A percentile compares a stretch with the other conserved stretches of the same genome.
Conservation (phyloP, 495 filamentous ascomycete species). For the Rhypophila decipiens region DNA sequence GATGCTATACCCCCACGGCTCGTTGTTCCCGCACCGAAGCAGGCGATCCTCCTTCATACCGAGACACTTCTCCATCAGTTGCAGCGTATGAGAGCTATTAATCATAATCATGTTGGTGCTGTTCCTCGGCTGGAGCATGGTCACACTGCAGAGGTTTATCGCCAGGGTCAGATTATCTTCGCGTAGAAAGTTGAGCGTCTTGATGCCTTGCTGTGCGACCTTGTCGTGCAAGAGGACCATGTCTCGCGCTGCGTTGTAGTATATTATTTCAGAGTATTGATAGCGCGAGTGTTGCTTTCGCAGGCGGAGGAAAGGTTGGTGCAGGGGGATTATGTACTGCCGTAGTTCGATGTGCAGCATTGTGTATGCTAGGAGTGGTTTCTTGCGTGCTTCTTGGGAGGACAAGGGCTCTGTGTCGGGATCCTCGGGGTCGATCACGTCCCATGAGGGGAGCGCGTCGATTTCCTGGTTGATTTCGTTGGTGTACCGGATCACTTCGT, state of each 20-base stretch:
- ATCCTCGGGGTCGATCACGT: conserved; percentile 14
- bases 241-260: conserved; percentile 41
- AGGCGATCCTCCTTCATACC: conserved; percentile 41
- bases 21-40: conserved; percentile 37
- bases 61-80: conserved; percentile 37
- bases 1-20: conserved; percentile 41
- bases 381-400: conserved; percentile 21
- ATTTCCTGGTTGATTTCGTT: conserved; percentile 39
- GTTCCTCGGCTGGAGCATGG: conserved; percentile 42
- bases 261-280: conserved; percentile 41
- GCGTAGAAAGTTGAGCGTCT: conserved; percentile 34
- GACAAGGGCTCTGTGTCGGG: too few relatives aligned
- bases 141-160: conserved; percentile 41
- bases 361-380: conserved; percentile 33
- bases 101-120: conserved; percentile 38
- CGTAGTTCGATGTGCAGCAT: conserved; percentile 36
- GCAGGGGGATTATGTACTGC: conserved; percentile 39
- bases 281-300: conserved; percentile 35
- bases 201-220: conserved; percentile 32
- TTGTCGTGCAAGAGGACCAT: conserved; percentile 38
- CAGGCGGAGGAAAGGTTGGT: conserved; percentile 36
- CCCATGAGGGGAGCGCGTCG: conserved; percentile 37
- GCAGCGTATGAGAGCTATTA: conserved; percentile 36
- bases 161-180: conserved; percentile 34
- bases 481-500: conserved; percentile 38